Evolutionary conservation across 2,329 filamentous ascomycete genomes (phyloP).

Genomic region (Trichoderma sp.): DNA sequence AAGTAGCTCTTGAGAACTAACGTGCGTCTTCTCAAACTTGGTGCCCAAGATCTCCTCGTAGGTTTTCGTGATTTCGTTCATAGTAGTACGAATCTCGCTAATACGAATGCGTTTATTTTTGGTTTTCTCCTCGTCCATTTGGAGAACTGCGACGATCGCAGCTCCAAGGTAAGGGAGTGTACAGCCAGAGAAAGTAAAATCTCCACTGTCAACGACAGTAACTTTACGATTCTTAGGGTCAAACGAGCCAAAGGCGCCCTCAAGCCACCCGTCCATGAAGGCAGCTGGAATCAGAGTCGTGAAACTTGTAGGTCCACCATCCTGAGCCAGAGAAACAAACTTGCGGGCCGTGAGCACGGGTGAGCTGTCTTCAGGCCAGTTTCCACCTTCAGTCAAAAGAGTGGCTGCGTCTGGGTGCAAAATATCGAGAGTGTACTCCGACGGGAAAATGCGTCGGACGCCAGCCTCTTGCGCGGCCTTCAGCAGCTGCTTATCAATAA

Average conservation of each 20-base stretch:
- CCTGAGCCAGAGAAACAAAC: not conserved
- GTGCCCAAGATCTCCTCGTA: not conserved
- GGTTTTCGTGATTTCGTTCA: not conserved
- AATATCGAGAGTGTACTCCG: slow-evolving; percentile 15
- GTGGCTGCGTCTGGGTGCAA: slow-evolving; percentile 10
- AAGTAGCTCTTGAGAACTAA: not conserved
- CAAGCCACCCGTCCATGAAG: slow-evolving; percentile 14
- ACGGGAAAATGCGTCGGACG: slow-evolving; percentile 19
- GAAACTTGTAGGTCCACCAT: slow-evolving; percentile 15
- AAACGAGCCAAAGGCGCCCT: slow-evolving; percentile 6
- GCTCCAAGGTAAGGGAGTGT: not conserved
- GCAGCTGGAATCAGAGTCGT: slow-evolving; percentile 12
- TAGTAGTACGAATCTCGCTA: slow-evolving; percentile 4
- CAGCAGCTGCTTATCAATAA: slow-evolving; percentile 3
- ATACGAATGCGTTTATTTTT: slow-evolving; percentile 13
- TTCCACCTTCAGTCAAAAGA: not conserved
- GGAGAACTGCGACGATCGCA: slow-evolving; percentile 1
- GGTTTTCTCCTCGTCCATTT: slow-evolving; percentile 15
- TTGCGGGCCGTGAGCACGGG: not conserved
- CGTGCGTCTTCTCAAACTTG: not conserved
- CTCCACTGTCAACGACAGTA: not conserved
- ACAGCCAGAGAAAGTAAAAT: not conserved
- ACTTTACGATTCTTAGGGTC: not conserved
- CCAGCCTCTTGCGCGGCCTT: slow-evolving; percentile 17
- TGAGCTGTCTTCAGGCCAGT: slow-evolving; percentile 9